Conservation (phyloP, 1,284 basidiomycete species). For the Meripilus lineatus region DNA sequence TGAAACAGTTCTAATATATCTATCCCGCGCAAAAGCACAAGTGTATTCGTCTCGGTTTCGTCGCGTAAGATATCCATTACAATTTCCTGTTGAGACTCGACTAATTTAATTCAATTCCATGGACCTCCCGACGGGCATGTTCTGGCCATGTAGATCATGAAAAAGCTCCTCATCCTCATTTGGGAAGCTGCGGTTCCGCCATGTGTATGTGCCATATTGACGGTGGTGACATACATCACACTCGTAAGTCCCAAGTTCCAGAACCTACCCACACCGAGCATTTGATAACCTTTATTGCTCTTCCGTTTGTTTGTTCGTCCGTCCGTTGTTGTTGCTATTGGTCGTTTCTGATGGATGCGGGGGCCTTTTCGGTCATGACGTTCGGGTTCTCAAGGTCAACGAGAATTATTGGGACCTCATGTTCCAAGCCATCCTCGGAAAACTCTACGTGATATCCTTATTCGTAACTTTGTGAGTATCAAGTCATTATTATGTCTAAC, state of each 20-base stretch:
- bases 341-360: too few species aligned
- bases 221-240: slow-evolving; percentile 21
- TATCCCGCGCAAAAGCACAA: slow-evolving; percentile 22
- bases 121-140: background rate
- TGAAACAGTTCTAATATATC: slow-evolving; percentile 22
- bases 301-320: background rate
- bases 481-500: background rate
- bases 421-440: slow-evolving; percentile 28
- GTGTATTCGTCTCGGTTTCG: slow-evolving; percentile 24
- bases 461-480: slow-evolving; percentile 25
- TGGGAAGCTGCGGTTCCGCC: slow-evolving; percentile 30
- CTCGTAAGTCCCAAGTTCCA: slow-evolving; percentile 13
- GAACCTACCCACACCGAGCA: background rate
- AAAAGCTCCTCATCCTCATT: slow-evolving; percentile 20
- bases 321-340: background rate
- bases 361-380: too few species aligned
- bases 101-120: background rate
- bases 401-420: slow-evolving; percentile 27
- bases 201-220: slow-evolving; percentile 24
- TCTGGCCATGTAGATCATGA: slow-evolving; percentile 16
- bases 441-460: slow-evolving; percentile 30
- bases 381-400: too few species aligned
- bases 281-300: background rate
- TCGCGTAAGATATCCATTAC: slow-evolving; percentile 13
- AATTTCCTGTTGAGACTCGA: background rate